Base-by-base conservation (phyloP, 257 asterid species). In the Solanum ossicruentum region DNA sequence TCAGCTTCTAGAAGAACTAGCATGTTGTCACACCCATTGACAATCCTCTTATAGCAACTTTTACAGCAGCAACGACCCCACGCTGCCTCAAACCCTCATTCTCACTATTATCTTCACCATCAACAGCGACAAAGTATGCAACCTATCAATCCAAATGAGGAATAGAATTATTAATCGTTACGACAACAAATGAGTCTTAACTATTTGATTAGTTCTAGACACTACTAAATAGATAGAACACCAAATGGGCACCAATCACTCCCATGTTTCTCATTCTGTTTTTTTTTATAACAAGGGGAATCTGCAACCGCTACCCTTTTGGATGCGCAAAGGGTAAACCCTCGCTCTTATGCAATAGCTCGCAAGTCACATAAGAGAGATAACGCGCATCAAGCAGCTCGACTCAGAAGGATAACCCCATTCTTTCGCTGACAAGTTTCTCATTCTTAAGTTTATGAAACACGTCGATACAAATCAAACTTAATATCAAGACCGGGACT, bases 41-140 rank as follows among this genome's bases (percentile, higher is more conserved):
- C 85, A 88, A 86, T 86, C 99, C 88, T 86, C 99, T 93, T 83
- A 95, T 93, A 0, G 99, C 98, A 84, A 94, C 97, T 88, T 91
- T 94, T 61, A 96, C 97, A 10, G 98, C 94, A 11, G 97, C 98
- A 20, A 96, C 97, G 0, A 91, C 96, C 2, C 95, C 90, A 16
- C 89, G 93, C 85, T 95, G 99, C 75, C 89, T 87, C 88, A 91
- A 70, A 32, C 86, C 89, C 7, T 49, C 85, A 3, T 89, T 83
- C 85, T 81, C 84, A 57, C 89, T 85, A 17, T 45, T 80, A 52
- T 89, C 92, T 0, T 87, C 88, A 61, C 92, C 88, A 86, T 94
- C 97, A 85, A 93, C 92, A 20, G 96, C 98, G 4, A 96, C 99
- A 87, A 92, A 95, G 92, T 93, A 97, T 23, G 98, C 93, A 56